Evolutionary conservation across 495 filamentous ascomycete genomes (phyloP).

Genomic region (Penicillium waksmanii): DNA sequence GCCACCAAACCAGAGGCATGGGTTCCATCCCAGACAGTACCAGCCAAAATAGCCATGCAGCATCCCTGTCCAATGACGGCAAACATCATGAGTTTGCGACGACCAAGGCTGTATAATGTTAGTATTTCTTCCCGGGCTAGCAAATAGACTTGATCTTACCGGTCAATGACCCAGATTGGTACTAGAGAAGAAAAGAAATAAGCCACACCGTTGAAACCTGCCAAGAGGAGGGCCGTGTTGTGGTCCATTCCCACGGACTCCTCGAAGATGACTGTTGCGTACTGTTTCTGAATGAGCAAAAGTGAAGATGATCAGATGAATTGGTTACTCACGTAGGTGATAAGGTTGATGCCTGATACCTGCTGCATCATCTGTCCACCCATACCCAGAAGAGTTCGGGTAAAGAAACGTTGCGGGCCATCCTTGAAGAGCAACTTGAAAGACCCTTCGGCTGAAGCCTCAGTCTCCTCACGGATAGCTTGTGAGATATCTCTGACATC

Average conservation of each 20-base stretch:
- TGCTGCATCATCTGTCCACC: conserved; percentile 52
- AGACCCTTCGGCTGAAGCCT: conserved; percentile 30
- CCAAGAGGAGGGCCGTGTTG: conserved; percentile 46
- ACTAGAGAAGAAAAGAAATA: conserved; percentile 53
- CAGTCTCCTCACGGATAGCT: conserved; percentile 35
- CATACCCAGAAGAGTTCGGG: conserved; percentile 41
- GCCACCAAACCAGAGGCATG: conserved; percentile 36
- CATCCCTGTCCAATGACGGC: conserved; percentile 55
- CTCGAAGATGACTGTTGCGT: conserved; percentile 43
- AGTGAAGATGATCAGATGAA: neutral
- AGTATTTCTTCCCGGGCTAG: conserved; percentile 3
- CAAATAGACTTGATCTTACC: conserved; percentile 17
- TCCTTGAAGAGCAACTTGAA: conserved; percentile 44
- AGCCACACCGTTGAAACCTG: conserved; percentile 50
- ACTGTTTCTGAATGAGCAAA: conserved; percentile 19
- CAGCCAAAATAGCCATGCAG: conserved; percentile 46
- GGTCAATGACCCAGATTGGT: conserved; percentile 56
- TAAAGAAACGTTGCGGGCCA: conserved; percentile 33
- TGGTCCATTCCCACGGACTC: conserved; percentile 42
- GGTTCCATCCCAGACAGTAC: conserved; percentile 34
- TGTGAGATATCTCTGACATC: conserved; percentile 36
- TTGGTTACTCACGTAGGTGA: conserved; percentile 39
- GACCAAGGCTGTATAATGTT: conserved; percentile 38
- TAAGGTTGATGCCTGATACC: conserved; percentile 48
- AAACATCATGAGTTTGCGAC: conserved; percentile 51